A percentile compares a stretch with the other conserved stretches of the same genome.
phyloP scores from a whole-genome alignment of 345 rosid species.

The Balakata baccata region DNA sequence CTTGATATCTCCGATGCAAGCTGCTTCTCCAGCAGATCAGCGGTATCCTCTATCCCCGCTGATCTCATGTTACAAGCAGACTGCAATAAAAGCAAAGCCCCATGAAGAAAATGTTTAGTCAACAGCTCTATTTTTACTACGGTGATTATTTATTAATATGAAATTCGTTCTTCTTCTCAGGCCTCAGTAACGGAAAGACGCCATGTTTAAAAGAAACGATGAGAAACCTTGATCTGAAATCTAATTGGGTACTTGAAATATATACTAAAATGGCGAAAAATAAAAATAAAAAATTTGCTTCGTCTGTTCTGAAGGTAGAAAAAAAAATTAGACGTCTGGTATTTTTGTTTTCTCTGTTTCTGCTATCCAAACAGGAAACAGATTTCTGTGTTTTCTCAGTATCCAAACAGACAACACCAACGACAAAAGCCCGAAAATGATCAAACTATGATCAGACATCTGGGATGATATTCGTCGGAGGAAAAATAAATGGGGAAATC shows the following conservation, averaged over 20 bases:
- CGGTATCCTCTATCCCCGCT: slow-evolving; percentile 83
- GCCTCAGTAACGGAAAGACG: neutral
- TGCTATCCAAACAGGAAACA: slow-evolving; percentile 9
- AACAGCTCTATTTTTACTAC: neutral
- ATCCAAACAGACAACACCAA: slow-evolving; percentile 6
- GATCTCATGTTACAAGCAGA: slow-evolving; percentile 85
- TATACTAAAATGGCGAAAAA: neutral
- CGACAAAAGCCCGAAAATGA: neutral
- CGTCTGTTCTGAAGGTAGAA: neutral
- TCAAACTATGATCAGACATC: neutral
- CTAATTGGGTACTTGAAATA: neutral
- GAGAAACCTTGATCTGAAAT: neutral
- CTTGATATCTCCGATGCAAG: slow-evolving; percentile 70
- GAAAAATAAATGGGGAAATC: neutral
- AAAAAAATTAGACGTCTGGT: neutral
- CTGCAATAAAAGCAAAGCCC: slow-evolving; percentile 30
- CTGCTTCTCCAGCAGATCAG: slow-evolving; percentile 81
- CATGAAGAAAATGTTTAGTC: neutral
- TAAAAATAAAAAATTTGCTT: neutral
- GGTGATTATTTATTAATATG: neutral
- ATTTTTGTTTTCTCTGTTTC: neutral
- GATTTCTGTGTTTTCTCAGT: slow-evolving; percentile 19
- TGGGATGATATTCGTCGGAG: neutral
- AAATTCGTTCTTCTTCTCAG: neutral
- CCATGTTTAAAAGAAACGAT: neutral